Conservation (phyloP, 2,329 filamentous ascomycete genomes). For the Tolypocladium album region DNA sequence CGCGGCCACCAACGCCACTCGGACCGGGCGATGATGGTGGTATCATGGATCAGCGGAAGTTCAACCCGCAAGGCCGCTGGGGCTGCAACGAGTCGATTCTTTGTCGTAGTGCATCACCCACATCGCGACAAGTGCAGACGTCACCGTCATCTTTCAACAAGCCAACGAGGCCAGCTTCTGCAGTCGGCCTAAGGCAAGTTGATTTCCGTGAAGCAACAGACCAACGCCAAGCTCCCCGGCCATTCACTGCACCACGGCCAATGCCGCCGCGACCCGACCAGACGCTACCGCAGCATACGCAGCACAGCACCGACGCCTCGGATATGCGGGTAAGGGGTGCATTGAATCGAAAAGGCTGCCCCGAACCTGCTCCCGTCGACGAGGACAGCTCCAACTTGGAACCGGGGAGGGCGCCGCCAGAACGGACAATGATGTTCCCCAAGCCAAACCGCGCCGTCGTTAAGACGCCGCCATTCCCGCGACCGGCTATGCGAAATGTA, state of each 20-base stretch:
- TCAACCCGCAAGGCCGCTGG: not conserved
- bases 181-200: not conserved
- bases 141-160: slow-evolving; percentile 10
- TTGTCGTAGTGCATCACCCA: slow-evolving; percentile 6
- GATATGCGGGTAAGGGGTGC: not conserved
- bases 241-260: not conserved
- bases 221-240: not conserved
- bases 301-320: too few species aligned
- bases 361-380: slow-evolving; percentile 4
- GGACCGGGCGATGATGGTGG: slow-evolving; percentile 6
- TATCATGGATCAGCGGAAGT: not conserved
- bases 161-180: slow-evolving; percentile 3
- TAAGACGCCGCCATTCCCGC: slow-evolving; percentile 20
- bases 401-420: slow-evolving; percentile 4
- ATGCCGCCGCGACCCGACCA: not conserved
- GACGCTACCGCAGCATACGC: not conserved
- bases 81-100: slow-evolving; percentile 1
- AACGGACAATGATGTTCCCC: slow-evolving; percentile 1
- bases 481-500: slow-evolving; percentile 22
- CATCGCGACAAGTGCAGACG: slow-evolving; percentile 2
- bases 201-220: not conserved
- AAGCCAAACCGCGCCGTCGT: slow-evolving; percentile 13
- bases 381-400: slow-evolving; percentile 1
- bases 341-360: not conserved
- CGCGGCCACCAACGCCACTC: slow-evolving; percentile 18